Conservation (phyloP, 768 basidiomycete species). For the Kwoniella newhampshirensis region DNA sequence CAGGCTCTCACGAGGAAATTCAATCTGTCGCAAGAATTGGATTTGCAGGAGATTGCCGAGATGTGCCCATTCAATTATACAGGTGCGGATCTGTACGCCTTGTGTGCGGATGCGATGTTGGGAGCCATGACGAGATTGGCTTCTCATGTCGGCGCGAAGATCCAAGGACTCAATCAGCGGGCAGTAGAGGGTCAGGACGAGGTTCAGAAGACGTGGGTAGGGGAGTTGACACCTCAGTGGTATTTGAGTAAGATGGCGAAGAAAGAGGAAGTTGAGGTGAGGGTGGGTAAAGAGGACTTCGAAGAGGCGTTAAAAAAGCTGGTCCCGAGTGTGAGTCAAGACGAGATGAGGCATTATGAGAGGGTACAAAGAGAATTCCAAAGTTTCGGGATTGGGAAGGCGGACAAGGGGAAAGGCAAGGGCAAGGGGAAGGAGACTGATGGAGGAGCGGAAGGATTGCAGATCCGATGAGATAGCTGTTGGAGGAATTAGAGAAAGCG, state of each 20-base stretch:
- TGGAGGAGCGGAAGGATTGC: not conserved
- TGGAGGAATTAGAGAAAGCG: too few species aligned
- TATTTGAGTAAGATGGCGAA: slow-evolving; percentile 80
- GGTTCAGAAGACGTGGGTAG: not conserved
- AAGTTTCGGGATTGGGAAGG: slow-evolving; percentile 23
- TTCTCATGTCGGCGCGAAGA: slow-evolving; percentile 69
- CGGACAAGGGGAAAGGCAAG: slow-evolving; percentile 50
- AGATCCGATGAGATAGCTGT: too few species aligned
- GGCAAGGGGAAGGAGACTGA: slow-evolving; percentile 39
- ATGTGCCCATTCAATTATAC: slow-evolving; percentile 89
- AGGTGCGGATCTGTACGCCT: slow-evolving; percentile 95
- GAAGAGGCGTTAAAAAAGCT: slow-evolving; percentile 64
- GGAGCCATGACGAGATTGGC: slow-evolving; percentile 92
- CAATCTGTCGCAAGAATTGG: slow-evolving; percentile 66
- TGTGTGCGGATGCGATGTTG: slow-evolving; percentile 94
- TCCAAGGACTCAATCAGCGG: slow-evolving; percentile 58
- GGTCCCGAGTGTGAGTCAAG: slow-evolving; percentile 62
- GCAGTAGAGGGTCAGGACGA: not conserved
- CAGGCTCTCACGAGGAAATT: slow-evolving; percentile 91
- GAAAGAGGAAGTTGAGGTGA: slow-evolving; percentile 67
- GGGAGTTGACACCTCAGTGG: slow-evolving; percentile 69
- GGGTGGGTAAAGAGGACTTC: slow-evolving; percentile 77
- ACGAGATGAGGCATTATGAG: slow-evolving; percentile 82
- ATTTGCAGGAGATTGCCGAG: slow-evolving; percentile 66
- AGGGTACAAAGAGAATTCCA: slow-evolving; percentile 67